Conservation (phyloP, 2,329 filamentous ascomycete species). For the Epichloe bromicola region DNA sequence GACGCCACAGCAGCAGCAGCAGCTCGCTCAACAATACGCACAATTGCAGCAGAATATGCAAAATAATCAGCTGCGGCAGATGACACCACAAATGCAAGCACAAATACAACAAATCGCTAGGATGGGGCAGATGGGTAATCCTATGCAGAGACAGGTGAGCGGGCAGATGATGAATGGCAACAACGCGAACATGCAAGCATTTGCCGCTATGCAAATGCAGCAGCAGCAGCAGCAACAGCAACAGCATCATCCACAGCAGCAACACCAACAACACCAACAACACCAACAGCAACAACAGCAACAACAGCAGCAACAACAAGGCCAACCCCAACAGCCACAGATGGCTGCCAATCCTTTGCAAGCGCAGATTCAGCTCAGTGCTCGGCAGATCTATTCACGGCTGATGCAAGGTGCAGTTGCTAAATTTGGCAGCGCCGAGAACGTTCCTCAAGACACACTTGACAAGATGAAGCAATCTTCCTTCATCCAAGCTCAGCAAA, state of each 20-base stretch:
- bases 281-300: slow-evolving; percentile 14
- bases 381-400: slow-evolving; percentile 25
- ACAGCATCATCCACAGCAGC: slow-evolving; percentile 16
- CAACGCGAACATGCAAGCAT: slow-evolving; percentile 26
- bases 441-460: slow-evolving; percentile 32
- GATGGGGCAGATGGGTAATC: slow-evolving; percentile 24
- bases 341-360: slow-evolving; percentile 16
- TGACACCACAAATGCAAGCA: slow-evolving; percentile 26
- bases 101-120: slow-evolving; percentile 26
- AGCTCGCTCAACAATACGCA: slow-evolving; percentile 30
- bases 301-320: slow-evolving; percentile 17
- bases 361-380: slow-evolving; percentile 20
- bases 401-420: slow-evolving; percentile 20
- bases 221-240: slow-evolving; percentile 22
- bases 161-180: slow-evolving; percentile 29
- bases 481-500: slow-evolving; percentile 22
- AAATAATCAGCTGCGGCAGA: slow-evolving; percentile 19
- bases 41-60: slow-evolving; percentile 31
- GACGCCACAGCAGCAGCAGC: slow-evolving; percentile 27
- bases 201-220: slow-evolving; percentile 24
- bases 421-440: slow-evolving; percentile 28
- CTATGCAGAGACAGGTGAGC: slow-evolving; percentile 24
- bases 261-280: no score
- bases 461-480: slow-evolving; percentile 33
- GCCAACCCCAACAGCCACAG: slow-evolving; percentile 20